Evolutionary conservation across 1,139 yeast genomes (phyloP).

Genomic region (Yamadazyma dushanensis): DNA sequence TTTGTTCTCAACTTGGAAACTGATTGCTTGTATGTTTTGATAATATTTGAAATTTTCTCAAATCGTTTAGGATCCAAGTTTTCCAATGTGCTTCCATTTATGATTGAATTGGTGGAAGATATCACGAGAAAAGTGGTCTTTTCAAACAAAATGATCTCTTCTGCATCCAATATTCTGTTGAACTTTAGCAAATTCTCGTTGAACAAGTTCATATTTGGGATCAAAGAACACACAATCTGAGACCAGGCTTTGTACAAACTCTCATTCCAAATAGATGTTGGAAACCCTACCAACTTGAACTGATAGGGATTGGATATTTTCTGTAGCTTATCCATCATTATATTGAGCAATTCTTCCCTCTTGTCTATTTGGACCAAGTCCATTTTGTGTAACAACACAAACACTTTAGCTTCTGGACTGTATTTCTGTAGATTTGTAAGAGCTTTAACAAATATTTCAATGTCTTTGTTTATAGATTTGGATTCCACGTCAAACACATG

Average conservation of each 20-base stretch:
- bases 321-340: conserved; percentile 81
- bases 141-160: conserved; percentile 89
- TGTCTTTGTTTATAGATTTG: conserved; percentile 88
- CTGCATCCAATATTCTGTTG: conserved; percentile 77
- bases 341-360: conserved; percentile 76
- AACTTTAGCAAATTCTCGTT: conserved; percentile 75
- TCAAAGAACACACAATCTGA: conserved; percentile 87
- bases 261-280: conserved; percentile 98
- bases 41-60: conserved; percentile 90
- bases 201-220: conserved; percentile 85
- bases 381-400: conserved; percentile 92
- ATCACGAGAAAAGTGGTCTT: conserved; percentile 91
- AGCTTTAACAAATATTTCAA: conserved; percentile 85
- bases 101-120: conserved; percentile 59
- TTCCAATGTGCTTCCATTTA: conserved; percentile 17
- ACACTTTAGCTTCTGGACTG: conserved; percentile 89
- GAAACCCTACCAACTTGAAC: conserved; percentile 81
- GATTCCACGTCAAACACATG: conserved; percentile 97
- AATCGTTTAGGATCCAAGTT: conserved; percentile 83
- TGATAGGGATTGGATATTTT: conserved; percentile 78
- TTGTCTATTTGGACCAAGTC: conserved; percentile 89
- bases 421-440: conserved; percentile 78
- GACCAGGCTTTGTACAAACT: conserved; percentile 97
- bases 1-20: conserved; percentile 85
- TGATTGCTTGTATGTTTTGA: conserved; percentile 92